These are phyloP conservation scores for Diaporthe ilicicola DNA, from an alignment of 2,329 filamentous ascomycete species.

Conservation along the genomic window DNA sequence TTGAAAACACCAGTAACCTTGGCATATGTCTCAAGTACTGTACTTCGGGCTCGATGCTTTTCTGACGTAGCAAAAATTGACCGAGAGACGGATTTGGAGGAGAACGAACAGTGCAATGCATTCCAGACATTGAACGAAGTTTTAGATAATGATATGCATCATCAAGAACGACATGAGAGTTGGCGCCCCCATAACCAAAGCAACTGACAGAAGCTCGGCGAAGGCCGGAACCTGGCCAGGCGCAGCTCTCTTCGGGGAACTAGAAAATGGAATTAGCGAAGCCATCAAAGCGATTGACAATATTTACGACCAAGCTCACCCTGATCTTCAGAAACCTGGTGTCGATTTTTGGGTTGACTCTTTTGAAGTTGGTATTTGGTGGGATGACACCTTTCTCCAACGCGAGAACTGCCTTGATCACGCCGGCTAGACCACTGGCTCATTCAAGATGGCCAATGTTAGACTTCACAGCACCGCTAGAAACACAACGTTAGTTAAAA, in stretches of 20 bases:
- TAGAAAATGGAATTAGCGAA: not conserved
- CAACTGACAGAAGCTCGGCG: conserved; percentile 43
- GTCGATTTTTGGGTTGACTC: conserved; percentile 30
- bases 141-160: conserved; percentile 9
- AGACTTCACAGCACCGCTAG: conserved; percentile 37
- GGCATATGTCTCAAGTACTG: not conserved
- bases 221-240: not conserved
- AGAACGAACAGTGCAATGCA: not conserved
- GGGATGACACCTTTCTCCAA: conserved; percentile 43
- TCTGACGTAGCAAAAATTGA: not conserved
- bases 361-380: conserved; percentile 36
- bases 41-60: not conserved
- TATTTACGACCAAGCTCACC: not conserved
- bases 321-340: conserved; percentile 35
- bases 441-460: conserved; percentile 46
- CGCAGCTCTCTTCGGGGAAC: conserved; percentile 26
- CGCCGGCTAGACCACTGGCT: conserved; percentile 38
- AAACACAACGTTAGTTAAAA: conserved; percentile 26
- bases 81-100: not conserved
- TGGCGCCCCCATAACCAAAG: conserved; percentile 57
- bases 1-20: not conserved
- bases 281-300: not conserved
- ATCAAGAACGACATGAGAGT: conserved; percentile 47
- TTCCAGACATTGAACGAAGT: not conserved
- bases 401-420: conserved; percentile 44